Evolutionary conservation across 2,329 filamentous ascomycete genomes (phyloP).

Genomic region (Beauveria sp.): DNA sequence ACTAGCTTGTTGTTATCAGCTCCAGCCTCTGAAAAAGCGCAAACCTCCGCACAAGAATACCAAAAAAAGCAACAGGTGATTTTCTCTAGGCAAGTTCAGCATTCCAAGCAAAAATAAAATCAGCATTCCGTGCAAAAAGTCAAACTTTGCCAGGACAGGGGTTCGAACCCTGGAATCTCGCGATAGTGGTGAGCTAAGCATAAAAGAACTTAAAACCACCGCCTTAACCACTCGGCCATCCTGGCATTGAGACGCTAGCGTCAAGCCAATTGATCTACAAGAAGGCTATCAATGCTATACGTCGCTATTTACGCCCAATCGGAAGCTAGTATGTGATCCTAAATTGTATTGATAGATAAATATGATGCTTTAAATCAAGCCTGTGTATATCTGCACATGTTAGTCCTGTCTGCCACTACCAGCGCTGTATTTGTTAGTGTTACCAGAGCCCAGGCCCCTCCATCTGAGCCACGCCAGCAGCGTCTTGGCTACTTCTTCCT

Average conservation of each 20-base stretch:
- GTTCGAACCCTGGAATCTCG: conserved; percentile 20
- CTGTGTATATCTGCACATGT: no score
- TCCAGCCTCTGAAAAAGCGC: no score
- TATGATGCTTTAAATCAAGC: no score
- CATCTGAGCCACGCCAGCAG: no score
- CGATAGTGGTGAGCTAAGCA: conserved; percentile 17
- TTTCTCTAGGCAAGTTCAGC: background rate
- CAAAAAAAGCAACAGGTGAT: background rate
- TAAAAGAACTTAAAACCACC: conserved; percentile 16
- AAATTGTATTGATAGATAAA: no score
- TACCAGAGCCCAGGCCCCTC: no score
- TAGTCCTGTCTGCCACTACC: no score
- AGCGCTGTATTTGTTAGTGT: no score
- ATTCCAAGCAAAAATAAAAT: background rate
- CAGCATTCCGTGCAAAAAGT: background rate
- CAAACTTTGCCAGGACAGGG: conserved; percentile 17
- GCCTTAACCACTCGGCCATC: conserved; percentile 21
- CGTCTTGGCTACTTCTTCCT: background rate
- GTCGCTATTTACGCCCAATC: background rate
- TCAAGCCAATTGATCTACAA: background rate
- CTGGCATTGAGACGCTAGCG: conserved; percentile 14
- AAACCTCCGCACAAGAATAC: no score
- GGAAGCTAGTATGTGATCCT: background rate
- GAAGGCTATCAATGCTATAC: background rate
- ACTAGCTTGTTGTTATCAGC: no score